Conservation (phyloP, 169 alveolate species). For the Cryptosporidium parvum region DNA sequence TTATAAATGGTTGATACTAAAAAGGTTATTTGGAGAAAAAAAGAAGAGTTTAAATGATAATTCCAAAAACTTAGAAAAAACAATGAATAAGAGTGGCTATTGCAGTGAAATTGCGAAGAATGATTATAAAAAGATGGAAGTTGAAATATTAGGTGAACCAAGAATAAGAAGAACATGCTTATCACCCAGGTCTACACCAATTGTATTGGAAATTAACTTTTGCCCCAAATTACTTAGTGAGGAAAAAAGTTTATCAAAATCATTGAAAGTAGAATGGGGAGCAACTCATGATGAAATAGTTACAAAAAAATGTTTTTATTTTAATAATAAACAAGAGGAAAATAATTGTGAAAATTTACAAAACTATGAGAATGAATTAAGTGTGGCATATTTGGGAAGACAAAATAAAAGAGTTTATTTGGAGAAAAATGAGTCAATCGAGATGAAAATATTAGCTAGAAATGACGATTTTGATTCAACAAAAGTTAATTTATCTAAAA, state of each 20-base stretch:
- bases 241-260: not conserved
- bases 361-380: conserved; percentile 34
- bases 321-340: not conserved
- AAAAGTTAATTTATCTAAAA: conserved; percentile 8
- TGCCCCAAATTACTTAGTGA: not conserved
- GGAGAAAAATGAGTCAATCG: not conserved
- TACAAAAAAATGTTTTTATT: not conserved
- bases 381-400: conserved; percentile 61
- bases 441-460: not conserved
- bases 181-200: conserved; percentile 70
- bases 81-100: not conserved
- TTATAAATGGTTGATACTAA: not conserved
- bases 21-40: not conserved
- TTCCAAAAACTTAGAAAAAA: not conserved
- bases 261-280: conserved; percentile 35
- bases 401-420: conserved; percentile 41
- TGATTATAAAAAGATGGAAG: not conserved
- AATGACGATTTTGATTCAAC: conserved; percentile 19
- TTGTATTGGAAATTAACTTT: conserved; percentile 42
- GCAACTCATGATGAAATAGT: conserved; percentile 31
- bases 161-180: conserved; percentile 25
- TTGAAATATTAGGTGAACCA: conserved; percentile 67
- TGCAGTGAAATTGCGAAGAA: not conserved
- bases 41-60: not conserved
- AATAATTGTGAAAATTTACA: not conserved